Percentiles rank a stretch among this genome's conserved stretches.
These are phyloP conservation scores for Rhododendron ovatum DNA, from an alignment of 148 eudicot species.

Conservation along the genomic window DNA sequence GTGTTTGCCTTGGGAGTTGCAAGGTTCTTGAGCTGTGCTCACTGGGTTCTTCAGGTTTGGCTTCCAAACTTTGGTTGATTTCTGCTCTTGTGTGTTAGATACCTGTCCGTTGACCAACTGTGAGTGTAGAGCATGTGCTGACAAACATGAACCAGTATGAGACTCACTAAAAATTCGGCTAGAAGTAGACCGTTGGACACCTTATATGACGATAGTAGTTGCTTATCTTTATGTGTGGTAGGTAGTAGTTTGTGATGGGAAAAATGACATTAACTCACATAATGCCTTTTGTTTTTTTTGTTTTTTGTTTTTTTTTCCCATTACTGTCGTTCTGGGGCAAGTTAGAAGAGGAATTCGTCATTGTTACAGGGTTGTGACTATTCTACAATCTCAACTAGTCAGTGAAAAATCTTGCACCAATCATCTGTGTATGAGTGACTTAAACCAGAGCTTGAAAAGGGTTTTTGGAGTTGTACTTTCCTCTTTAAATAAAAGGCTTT, in stretches of 20 bases:
- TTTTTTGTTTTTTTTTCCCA: neutral
- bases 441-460: neutral
- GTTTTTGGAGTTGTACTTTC: neutral
- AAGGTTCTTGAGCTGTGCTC: constrained; percentile 92
- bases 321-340: neutral
- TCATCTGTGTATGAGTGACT: neutral
- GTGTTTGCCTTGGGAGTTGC: constrained; percentile 92
- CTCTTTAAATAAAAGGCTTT: neutral
- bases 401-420: neutral
- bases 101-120: neutral
- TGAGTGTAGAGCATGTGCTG: neutral
- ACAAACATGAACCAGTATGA: neutral
- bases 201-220: neutral
- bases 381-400: neutral
- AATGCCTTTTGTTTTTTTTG: neutral
- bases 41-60: constrained; percentile 94
- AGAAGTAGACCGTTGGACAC: neutral
- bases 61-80: neutral
- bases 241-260: no score
- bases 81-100: neutral
- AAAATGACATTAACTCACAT: neutral
- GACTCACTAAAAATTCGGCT: neutral
- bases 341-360: neutral
- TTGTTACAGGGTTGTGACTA: neutral
- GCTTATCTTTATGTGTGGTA: neutral